Conservation (phyloP, 2,329 filamentous ascomycete species). For the Colletotrichum sp. region DNA sequence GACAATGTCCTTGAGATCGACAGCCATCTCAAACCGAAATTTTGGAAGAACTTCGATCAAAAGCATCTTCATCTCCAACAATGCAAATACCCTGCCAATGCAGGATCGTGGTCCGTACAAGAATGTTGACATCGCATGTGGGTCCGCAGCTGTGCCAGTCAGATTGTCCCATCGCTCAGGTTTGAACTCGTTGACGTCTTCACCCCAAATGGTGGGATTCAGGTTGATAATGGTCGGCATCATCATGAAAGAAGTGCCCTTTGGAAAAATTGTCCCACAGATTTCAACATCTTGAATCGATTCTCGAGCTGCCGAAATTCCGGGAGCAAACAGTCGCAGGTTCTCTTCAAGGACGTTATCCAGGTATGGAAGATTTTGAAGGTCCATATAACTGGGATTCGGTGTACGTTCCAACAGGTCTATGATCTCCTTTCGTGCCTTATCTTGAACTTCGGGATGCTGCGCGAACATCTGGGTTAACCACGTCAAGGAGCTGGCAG, state of each 20-base stretch:
- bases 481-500: conserved; percentile 45
- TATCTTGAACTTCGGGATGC: conserved; percentile 39
- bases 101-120: conserved; percentile 41
- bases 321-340: conserved; percentile 44
- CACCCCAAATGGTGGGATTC: conserved; percentile 42
- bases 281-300: conserved; percentile 35
- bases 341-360: conserved; percentile 49
- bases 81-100: conserved; percentile 39
- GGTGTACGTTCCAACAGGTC: conserved; percentile 42
- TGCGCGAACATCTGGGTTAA: conserved; percentile 41
- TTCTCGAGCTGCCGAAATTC: conserved; percentile 34
- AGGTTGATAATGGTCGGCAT: conserved; percentile 39
- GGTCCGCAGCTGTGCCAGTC: conserved; percentile 25
- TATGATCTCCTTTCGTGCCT: conserved; percentile 43
- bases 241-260: conserved; percentile 38
- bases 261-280: conserved; percentile 37
- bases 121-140: conserved; percentile 40
- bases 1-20: conserved; percentile 26
- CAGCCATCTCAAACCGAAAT: conserved; percentile 31
- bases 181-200: conserved; percentile 37
- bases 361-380: conserved; percentile 44
- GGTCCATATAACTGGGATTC: conserved; percentile 38
- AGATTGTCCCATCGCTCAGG: conserved; percentile 41
- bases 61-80: conserved; percentile 43
- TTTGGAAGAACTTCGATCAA: conserved; percentile 34